Evolutionary conservation across 495 filamentous ascomycete species (phyloP).

Genomic region (Neurospora sp.): DNA sequence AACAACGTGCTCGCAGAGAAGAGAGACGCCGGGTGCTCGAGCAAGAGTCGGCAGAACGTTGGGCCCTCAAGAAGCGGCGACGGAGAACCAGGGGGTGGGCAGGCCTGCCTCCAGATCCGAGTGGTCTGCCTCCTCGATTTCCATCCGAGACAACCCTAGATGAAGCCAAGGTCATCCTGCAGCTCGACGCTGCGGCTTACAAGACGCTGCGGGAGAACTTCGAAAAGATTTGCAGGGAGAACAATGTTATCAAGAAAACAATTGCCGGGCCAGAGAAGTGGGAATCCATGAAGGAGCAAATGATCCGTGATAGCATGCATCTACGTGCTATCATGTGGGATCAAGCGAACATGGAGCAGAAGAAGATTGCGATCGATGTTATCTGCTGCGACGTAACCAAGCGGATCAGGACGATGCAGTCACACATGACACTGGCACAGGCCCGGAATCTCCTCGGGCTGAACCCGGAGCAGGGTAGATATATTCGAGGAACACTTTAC

Average conservation of each 20-base stretch:
- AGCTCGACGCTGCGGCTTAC: conserved; percentile 54
- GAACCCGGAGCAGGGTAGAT: conserved; percentile 60
- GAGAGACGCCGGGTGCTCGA: conserved; percentile 48
- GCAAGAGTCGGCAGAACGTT: conserved; percentile 53
- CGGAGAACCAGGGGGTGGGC: conserved; percentile 62
- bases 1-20: conserved; percentile 45
- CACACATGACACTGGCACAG: conserved; percentile 58
- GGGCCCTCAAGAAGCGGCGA: conserved; percentile 58
- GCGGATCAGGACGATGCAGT: conserved; percentile 53
- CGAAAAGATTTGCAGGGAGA: conserved; percentile 54
- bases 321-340: conserved; percentile 55
- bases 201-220: conserved; percentile 56
- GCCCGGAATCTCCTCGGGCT: conserved; percentile 63
- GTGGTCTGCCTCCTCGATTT: conserved; percentile 58
- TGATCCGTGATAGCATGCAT: conserved; percentile 55
- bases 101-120: conserved; percentile 63
- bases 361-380: conserved; percentile 58
- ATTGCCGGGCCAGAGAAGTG: conserved; percentile 60
- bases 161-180: conserved; percentile 62
- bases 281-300: conserved; percentile 58
- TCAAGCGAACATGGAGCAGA: conserved; percentile 32
- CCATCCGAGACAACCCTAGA: conserved; percentile 75
- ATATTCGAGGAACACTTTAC: conserved; percentile 57
- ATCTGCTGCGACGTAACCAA: conserved; percentile 79
- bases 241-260: conserved; percentile 64